Percentiles rank a stretch among this genome's conserved stretches.
These are phyloP conservation scores for Sporodiniella umbellata DNA, from an alignment of 371 early-diverging fungal genomes.

Conservation along the genomic window DNA sequence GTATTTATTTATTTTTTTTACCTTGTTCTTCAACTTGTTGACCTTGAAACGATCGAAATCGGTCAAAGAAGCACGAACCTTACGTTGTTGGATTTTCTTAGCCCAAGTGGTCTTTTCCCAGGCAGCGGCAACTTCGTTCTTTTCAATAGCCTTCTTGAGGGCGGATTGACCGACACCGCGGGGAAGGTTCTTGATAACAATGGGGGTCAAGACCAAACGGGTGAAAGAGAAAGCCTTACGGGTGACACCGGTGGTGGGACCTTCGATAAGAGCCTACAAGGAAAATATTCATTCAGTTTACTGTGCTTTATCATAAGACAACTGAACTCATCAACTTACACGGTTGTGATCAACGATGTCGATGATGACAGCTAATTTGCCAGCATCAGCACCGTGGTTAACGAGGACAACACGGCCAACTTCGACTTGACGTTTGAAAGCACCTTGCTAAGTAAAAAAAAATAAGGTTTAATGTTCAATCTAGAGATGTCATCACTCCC, in stretches of 20 bases:
- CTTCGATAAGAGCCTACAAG: slow-evolving; percentile 88
- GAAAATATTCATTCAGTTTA: not conserved
- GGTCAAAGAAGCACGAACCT: slow-evolving; percentile 73
- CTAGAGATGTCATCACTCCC: not conserved
- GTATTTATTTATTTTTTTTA: slow-evolving; percentile 23
- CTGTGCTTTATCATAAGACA: not conserved
- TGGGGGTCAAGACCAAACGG: slow-evolving; percentile 85
- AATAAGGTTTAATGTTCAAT: slow-evolving; percentile 1
- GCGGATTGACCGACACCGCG: slow-evolving; percentile 77
- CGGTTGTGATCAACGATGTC: slow-evolving; percentile 99
- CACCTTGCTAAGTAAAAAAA: slow-evolving; percentile 39
- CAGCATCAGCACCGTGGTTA: slow-evolving; percentile 90
- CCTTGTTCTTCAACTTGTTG: slow-evolving; percentile 79
- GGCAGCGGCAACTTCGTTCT: slow-evolving; percentile 71
- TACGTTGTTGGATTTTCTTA: slow-evolving; percentile 85
- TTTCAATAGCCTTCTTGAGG: slow-evolving; percentile 83
- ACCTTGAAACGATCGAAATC: slow-evolving; percentile 99
- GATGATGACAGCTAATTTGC: slow-evolving; percentile 97
- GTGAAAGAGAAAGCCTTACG: slow-evolving; percentile 88
- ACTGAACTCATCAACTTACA: no score
- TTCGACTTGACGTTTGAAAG: slow-evolving; percentile 93
- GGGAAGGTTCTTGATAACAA: slow-evolving; percentile 85
- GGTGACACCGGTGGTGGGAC: slow-evolving; percentile 93
- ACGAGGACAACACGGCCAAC: slow-evolving; percentile 97
- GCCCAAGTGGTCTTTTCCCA: slow-evolving; percentile 94